Percentiles rank a stretch among this genome's conserved stretches.
phyloP scores from a whole-genome alignment of 306 rosid genomes.

The Malus sylvestris region DNA sequence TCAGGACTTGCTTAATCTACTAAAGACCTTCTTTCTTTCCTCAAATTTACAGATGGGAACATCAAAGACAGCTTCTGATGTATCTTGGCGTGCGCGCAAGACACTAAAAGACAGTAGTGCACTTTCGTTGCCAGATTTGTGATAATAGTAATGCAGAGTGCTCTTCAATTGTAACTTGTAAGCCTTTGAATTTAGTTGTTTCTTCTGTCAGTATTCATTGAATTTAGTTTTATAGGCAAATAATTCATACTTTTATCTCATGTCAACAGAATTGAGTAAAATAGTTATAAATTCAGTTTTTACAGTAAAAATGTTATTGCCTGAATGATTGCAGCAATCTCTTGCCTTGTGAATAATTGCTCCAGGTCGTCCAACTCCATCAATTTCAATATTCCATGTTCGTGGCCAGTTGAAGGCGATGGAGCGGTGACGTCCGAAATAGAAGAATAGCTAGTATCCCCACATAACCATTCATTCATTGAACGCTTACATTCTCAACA shows the following conservation, averaged over 20 bases:
- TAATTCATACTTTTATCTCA: background rate
- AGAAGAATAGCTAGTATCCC: background rate
- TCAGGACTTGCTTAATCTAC: background rate
- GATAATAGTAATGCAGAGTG: conserved; percentile 12
- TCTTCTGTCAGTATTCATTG: background rate
- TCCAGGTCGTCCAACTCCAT: background rate
- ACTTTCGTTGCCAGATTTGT: conserved; percentile 28
- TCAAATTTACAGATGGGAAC: conserved; percentile 69
- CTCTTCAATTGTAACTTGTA: conserved; percentile 20
- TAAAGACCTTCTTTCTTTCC: background rate
- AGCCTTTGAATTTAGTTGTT: background rate
- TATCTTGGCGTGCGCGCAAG: conserved; percentile 69
- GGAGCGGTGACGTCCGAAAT: background rate
- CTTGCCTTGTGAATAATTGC: background rate
- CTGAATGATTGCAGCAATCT: too few species aligned
- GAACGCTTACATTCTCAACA: background rate
- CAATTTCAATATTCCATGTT: background rate
- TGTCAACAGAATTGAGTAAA: background rate
- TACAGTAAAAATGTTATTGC: background rate
- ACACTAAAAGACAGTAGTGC: conserved; percentile 53
- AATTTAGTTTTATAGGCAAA: background rate
- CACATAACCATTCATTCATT: background rate
- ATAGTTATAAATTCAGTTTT: background rate
- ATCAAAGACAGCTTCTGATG: conserved; percentile 57
- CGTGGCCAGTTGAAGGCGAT: background rate